Evolutionary conservation across 768 basidiomycete species (phyloP), one percentile per base, ranked within the genome.

Genomic region (Suillus alpinus): DNA sequence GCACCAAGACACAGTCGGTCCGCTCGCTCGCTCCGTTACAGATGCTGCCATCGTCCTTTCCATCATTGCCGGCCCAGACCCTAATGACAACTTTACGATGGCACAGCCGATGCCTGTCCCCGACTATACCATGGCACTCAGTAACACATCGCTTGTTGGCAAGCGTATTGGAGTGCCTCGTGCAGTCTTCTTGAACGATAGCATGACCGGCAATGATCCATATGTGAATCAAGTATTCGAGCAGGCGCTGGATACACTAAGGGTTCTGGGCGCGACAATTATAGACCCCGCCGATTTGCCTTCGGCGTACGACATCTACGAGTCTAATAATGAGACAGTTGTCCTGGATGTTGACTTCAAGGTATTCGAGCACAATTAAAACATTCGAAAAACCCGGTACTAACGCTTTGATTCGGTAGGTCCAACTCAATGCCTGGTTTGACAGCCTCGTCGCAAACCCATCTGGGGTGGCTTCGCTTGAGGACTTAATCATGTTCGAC

Each of bases 211-310:
- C 8, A 65, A 65, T 46, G 73, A 75, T 49, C 63, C 68, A 40
- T 69, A 71, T 10, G 71, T 76, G 36, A 64, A 75, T 10, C 59
- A 76, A 6, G 75, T 75, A 26, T 81, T 81, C 65, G 73, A 77
- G 43, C 72, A 71, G 9, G 75, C 79, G 3, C 59, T 82, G n/a
- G 72, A 73, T 59, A 73, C 70, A 1, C 68, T 81, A 36, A 66
- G 71, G 26, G 56, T 58, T 1, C 73, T 81, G 5, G 81, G 80
- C 12, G 80, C 80, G 20, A 77, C 80, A 1, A 74, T 89, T 14
- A 76, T 88, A 4, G 87, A 89, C 66, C 85, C 86, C 0, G 84
- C 86, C 3, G 83, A 87, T 66, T 68, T 88, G 29, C 85, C 86
- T 0, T 81, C 82, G 31, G 82, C 81, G 3, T 76, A 79, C 0